Evolutionary conservation across 2,329 filamentous ascomycete species (phyloP), one percentile per base, ranked within the genome.

Genomic region (Chaetomium sp.): DNA sequence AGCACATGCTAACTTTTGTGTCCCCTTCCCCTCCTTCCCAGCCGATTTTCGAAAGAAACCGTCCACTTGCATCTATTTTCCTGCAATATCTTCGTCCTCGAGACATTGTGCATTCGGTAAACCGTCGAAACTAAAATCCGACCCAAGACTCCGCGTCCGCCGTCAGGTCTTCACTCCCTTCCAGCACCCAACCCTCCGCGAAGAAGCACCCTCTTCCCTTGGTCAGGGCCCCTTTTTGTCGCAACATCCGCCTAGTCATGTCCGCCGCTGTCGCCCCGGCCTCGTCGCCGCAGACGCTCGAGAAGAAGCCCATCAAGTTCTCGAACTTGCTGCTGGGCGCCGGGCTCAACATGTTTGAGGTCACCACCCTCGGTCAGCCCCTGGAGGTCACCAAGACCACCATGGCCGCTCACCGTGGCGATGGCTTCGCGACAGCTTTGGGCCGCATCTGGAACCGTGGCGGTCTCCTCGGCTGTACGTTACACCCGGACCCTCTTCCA

Each of bases 261-360:
- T 83, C 83, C 74, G 76, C 80, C 70, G 75, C 77, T 68, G 72
- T 76, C 67, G 71, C 80, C 71, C 75, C 70, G 69, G 73, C 75
- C 76, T 65, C 73, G 62, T 68, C 72, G 66, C 74, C 74, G 63
- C 69, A 70, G 62, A 76, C 73, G 74, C 78, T 95, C 72, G 91
- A 96, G 87, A 97, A 97, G 88, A 97, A 97, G 85, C 94, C 94
- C 65, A 84, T 99, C 84, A 97, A 96, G 85, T 97, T 97, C 82
- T 96, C 91, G 80, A 99, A 99, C 79, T 76, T 99, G 82, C 80
- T 99, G 69, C 84, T 96, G 68, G 91, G 91, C 70, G 89, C 89
- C 71, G 89, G 91, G 67, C 83, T 96, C 77, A 96, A 96, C 81
- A 79, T 96, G 83, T 96, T 96, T 74, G 91, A 96, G 85, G 79